These are phyloP conservation scores for Talaromyces sp. DNA, from an alignment of 2,329 filamentous ascomycete genomes.

Conservation along the genomic window DNA sequence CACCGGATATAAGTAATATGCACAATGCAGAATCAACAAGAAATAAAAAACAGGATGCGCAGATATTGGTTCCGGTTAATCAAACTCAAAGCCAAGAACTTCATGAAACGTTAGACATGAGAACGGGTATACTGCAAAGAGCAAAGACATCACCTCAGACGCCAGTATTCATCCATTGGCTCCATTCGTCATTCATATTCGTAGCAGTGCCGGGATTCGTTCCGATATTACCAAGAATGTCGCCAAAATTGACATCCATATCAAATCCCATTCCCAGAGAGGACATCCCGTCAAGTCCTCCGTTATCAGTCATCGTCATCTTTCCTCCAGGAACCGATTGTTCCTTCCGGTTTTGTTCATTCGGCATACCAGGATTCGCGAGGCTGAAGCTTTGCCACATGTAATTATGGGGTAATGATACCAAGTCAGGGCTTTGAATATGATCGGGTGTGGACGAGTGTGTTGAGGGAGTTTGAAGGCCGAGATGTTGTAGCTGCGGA, in stretches of 20 bases:
- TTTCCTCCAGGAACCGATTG: conserved; percentile 26
- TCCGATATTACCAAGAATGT: conserved; percentile 42
- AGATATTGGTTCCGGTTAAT: background rate
- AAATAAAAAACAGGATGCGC: background rate
- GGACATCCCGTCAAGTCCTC: conserved; percentile 30
- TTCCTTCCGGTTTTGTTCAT: conserved; percentile 26
- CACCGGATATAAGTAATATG: background rate
- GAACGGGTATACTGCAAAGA: background rate
- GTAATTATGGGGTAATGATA: conserved; percentile 44
- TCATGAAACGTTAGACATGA: background rate
- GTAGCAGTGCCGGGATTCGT: conserved; percentile 27
- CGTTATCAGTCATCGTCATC: conserved; percentile 26
- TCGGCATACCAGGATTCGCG: conserved; percentile 26
- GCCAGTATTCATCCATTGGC: conserved; percentile 40
- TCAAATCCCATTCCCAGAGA: conserved; percentile 27
- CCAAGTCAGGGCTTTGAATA: conserved; percentile 42
- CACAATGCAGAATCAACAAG: background rate
- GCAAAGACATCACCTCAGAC: conserved; percentile 20
- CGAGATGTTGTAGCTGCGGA: conserved; percentile 30
- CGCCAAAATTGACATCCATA: conserved; percentile 39
- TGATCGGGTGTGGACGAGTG: conserved; percentile 35
- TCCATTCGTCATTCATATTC: conserved; percentile 38
- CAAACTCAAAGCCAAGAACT: background rate
- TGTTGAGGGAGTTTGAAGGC: conserved; percentile 31
- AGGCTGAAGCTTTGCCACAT: conserved; percentile 41